Evolutionary conservation across 2,329 filamentous ascomycete species (phyloP).

Genomic region (Truncatella angustata): DNA sequence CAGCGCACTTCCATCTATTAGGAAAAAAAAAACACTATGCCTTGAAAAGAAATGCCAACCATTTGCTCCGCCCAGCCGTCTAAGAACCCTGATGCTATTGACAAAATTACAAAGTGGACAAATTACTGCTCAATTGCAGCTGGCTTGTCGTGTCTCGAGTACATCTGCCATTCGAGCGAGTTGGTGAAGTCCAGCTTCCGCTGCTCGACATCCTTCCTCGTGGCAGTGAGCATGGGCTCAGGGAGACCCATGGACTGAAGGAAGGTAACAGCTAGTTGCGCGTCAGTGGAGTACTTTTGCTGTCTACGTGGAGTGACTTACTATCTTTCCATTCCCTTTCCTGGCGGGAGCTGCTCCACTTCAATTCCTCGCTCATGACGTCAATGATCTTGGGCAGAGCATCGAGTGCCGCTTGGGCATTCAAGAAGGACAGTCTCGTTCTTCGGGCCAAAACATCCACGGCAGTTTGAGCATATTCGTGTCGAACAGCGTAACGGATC

Average conservation of each 20-base stretch:
- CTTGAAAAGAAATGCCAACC: not conserved
- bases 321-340: constrained; percentile 79
- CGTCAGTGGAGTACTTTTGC: constrained; percentile 4
- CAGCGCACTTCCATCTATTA: constrained; percentile 1
- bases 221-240: constrained; percentile 55
- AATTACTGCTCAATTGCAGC: constrained; percentile 35
- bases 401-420: constrained; percentile 86
- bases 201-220: constrained; percentile 59
- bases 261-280: constrained; percentile 50
- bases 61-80: constrained; percentile 1
- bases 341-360: constrained; percentile 72
- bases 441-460: constrained; percentile 84
- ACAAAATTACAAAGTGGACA: constrained; percentile 8
- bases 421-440: constrained; percentile 84
- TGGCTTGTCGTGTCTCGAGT: constrained; percentile 57
- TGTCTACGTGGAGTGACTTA: constrained; percentile 35
- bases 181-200: constrained; percentile 58
- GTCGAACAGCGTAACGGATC: constrained; percentile 79
- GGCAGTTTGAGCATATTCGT: constrained; percentile 90
- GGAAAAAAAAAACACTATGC: not conserved
- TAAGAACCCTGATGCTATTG: constrained; percentile 5
- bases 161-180: constrained; percentile 60
- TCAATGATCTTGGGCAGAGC: constrained; percentile 83
- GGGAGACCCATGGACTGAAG: constrained; percentile 67
- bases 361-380: constrained; percentile 80